Percentiles rank a stretch among this genome's conserved stretches.
These are phyloP conservation scores for Periconia digitata DNA, from an alignment of 2,329 filamentous ascomycete species.

Conservation along the genomic window DNA sequence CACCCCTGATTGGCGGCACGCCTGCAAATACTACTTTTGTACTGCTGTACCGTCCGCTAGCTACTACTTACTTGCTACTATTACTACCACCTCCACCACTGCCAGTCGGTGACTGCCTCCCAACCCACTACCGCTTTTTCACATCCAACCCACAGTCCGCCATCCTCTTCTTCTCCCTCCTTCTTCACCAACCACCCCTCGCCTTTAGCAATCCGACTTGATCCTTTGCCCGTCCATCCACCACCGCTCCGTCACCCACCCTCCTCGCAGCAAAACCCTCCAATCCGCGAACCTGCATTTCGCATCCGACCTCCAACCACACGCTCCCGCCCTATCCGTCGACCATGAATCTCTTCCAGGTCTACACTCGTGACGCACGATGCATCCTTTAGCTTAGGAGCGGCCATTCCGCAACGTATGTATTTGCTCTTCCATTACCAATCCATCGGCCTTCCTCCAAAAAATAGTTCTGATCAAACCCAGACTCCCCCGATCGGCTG, in stretches of 20 bases:
- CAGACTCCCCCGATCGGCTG: background rate
- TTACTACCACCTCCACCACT: no score
- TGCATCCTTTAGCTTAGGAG: conserved; percentile 21
- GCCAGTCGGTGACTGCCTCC: no score
- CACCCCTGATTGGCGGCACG: no score
- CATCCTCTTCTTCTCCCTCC: background rate
- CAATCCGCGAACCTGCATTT: background rate
- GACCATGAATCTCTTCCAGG: conserved; percentile 17
- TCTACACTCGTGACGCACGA: conserved; percentile 8
- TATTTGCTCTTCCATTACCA: background rate
- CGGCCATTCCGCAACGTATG: conserved; percentile 20
- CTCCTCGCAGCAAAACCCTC: background rate
- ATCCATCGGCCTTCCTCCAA: conserved; percentile 1
- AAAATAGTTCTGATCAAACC: background rate
- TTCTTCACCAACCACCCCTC: background rate
- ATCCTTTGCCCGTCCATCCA: background rate
- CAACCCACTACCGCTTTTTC: no score
- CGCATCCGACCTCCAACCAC: background rate
- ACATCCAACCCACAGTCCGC: conserved; percentile 2
- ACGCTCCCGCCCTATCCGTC: conserved; percentile 4
- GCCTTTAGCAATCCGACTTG: background rate
- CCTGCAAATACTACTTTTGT: no score
- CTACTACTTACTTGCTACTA: no score
- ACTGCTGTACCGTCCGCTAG: no score
- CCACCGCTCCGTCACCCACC: background rate